These are phyloP conservation scores for Paxillus rubicundulus DNA, from an alignment of 768 basidiomycete genomes.

Conservation along the genomic window DNA sequence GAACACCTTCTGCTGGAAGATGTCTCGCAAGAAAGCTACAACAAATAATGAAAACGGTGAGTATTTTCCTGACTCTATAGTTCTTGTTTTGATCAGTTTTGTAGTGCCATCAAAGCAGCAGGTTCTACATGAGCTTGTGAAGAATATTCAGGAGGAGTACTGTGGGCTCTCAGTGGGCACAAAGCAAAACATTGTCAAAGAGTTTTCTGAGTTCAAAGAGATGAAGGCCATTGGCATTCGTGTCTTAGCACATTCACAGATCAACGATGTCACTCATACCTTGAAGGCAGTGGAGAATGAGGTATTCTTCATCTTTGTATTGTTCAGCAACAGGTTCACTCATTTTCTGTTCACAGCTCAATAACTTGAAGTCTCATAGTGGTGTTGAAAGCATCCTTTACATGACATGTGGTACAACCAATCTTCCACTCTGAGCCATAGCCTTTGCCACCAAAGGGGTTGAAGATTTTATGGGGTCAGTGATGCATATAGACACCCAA, in stretches of 20 bases:
- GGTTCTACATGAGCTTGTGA: no score
- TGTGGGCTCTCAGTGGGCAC: neutral
- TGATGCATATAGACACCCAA: neutral
- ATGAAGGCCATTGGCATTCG: neutral
- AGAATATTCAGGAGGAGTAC: no score
- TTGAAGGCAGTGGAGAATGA: conserved; percentile 2
- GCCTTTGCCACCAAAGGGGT: neutral
- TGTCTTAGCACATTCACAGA: neutral
- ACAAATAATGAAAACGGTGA: neutral
- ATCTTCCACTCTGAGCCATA: neutral
- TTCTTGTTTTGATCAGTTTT: no score
- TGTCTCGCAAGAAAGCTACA: neutral
- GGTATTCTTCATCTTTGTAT: neutral
- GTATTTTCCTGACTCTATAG: neutral
- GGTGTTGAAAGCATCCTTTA: neutral
- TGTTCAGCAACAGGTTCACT: neutral
- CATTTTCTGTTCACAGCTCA: neutral
- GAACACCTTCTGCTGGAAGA: conserved; percentile 10
- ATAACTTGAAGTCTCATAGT: neutral
- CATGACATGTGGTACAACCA: neutral
- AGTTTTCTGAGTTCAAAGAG: neutral
- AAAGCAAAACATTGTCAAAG: neutral
- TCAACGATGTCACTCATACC: conserved; percentile 4
- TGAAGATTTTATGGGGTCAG: neutral
- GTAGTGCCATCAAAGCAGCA: no score